Evolutionary conservation across 148 eudicot genomes (phyloP).

Genomic region (Agrostemma githago): DNA sequence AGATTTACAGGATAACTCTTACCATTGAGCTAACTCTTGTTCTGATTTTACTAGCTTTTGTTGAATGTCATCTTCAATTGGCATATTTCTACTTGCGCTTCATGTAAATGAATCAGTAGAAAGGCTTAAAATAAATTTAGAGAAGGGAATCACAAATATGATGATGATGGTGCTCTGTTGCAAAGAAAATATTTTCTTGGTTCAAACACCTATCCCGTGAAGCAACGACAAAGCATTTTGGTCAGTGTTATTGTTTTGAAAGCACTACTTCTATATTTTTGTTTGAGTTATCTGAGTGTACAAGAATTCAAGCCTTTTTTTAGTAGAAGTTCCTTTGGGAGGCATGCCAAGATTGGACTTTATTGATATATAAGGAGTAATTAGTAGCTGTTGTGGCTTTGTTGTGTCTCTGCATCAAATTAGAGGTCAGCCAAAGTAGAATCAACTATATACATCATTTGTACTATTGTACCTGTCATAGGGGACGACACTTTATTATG

Average conservation of each 20-base stretch:
- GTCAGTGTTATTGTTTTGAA: slow-evolving; percentile 26
- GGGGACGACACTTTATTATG: neutral
- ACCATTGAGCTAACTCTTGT: too few species aligned
- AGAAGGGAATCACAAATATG: slow-evolving; percentile 52
- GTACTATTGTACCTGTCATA: neutral
- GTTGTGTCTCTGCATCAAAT: slow-evolving; percentile 77
- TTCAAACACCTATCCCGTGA: slow-evolving; percentile 83
- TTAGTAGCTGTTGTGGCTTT: slow-evolving; percentile 89
- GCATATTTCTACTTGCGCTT: neutral
- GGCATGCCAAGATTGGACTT: slow-evolving; percentile 85
- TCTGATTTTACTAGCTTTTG: neutral
- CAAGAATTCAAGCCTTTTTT: slow-evolving; percentile 3
- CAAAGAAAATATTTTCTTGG: slow-evolving; percentile 65
- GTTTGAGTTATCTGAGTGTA: neutral
- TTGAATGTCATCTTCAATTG: neutral
- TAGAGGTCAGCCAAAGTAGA: slow-evolving; percentile 57
- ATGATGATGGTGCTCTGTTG: slow-evolving; percentile 44
- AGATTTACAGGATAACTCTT: too few species aligned
- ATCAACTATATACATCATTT: neutral
- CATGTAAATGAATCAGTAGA: slow-evolving; percentile 63
- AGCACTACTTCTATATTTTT: neutral
- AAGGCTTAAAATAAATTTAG: slow-evolving; percentile 48
- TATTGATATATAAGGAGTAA: slow-evolving; percentile 50
- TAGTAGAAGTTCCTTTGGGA: slow-evolving; percentile 75
- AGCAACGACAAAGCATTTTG: slow-evolving; percentile 77